Base-by-base conservation (phyloP, 805 yeast genomes). In the Yamadazyma takamatsuzukensis region DNA sequence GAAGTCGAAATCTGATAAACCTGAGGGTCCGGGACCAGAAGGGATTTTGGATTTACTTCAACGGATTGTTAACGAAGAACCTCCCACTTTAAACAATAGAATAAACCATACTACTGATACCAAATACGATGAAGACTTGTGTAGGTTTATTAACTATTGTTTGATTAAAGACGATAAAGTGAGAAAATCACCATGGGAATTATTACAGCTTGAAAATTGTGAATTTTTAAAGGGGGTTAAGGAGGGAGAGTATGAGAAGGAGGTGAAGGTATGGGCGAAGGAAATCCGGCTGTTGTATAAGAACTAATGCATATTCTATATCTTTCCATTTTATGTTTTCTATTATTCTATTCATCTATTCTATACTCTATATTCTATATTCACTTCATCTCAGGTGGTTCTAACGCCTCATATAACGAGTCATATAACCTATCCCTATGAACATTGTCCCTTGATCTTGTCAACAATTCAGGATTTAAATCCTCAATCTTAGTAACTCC, bases 41-140 rank as follows among this genome's bases (percentile, higher is more conserved):
- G 95, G 96, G 1, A 90, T 93, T 27, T 67, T 93, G 43, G 98
- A 93, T 51, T 68, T 93, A 13, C 59, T 93, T 34, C 97, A 93
- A 61, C 66, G 96, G 47, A 89, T 93, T 26, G 98, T 93, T 15
- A 86, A 89, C 50, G 98, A 93, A 54, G 80, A 79, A 2, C 88
- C 97, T 0, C 98, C 98, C 8, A 64, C 72, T 1, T 67, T 89
- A 29, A 39, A 51, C 1, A 44, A 54, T 19, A 46, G 67, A 40
- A 44, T 51, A 45, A 58, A 70, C 47, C 48, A 43, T 2, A 29
- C 36, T 5, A 60, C 61, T 9, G 37, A 40, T 3, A 21, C 34
- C 18, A 38, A 37, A 3, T 79, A 64, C 47, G 73, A 76, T 27
- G 43, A 54, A 2, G 66, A 56, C 21, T 63, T 89, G 43, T 73